A percentile compares a stretch with the other conserved stretches of the same genome.
Conservation (phyloP, 495 filamentous ascomycete species). For the Neurospora hispaniola region DNA sequence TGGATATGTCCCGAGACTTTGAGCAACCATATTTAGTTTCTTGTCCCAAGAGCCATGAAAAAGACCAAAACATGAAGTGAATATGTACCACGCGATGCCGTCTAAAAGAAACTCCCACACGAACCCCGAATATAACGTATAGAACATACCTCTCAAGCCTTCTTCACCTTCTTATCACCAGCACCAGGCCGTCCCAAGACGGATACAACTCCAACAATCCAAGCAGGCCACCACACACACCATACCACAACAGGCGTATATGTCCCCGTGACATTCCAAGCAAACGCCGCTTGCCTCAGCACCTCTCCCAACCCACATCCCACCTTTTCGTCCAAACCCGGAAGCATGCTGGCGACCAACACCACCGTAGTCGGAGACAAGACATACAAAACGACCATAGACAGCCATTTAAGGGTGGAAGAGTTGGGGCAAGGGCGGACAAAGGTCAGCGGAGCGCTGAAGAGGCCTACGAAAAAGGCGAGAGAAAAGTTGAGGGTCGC, state of each 20-base stretch:
- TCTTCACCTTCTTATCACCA: constrained; percentile 19
- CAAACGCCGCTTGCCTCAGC: constrained; percentile 69
- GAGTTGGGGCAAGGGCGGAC: constrained; percentile 38
- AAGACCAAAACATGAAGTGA: background rate
- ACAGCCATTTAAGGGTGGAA: constrained; percentile 14
- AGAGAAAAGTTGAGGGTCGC: constrained; percentile 96
- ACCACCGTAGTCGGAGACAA: constrained; percentile 59
- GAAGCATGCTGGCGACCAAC: constrained; percentile 39
- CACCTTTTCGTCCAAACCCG: constrained; percentile 23
- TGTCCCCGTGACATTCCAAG: constrained; percentile 85
- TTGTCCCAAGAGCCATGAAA: background rate
- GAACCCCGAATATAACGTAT: background rate
- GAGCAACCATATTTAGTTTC: background rate
- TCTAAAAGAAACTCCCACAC: background rate
- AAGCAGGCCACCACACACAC: constrained; percentile 98
- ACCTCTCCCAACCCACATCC: constrained; percentile 36
- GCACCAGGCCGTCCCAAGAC: constrained; percentile 26
- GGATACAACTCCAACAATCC: constrained; percentile 51
- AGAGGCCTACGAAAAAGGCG: constrained; percentile 72
- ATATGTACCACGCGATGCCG: background rate
- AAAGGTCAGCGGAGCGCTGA: constrained; percentile 68
- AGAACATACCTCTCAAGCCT: constrained; percentile 9
- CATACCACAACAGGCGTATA: constrained; percentile 87
- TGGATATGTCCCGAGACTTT: background rate
- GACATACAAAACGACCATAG: constrained; percentile 36